phyloP scores from a whole-genome alignment of 345 rosid genomes.

The Salix udensis region DNA sequence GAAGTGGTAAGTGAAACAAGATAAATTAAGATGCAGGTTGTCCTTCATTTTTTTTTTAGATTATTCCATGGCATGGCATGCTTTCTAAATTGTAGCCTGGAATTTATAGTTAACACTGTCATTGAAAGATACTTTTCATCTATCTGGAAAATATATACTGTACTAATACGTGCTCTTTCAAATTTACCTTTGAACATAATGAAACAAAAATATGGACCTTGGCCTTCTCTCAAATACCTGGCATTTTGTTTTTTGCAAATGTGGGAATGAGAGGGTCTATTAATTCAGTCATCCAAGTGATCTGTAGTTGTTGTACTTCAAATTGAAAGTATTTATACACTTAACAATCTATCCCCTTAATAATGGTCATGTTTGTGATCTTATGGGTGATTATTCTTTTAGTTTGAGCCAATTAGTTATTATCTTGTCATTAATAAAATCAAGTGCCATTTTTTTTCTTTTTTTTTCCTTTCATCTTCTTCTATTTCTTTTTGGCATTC shows the following conservation, averaged over 20 bases:
- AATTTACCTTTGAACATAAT: background rate
- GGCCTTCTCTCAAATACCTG: background rate
- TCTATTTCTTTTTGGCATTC: background rate
- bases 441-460: background rate
- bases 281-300: background rate
- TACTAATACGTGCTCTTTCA: background rate
- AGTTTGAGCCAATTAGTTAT: background rate
- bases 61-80: background rate
- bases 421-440: background rate
- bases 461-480: background rate
- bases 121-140: background rate
- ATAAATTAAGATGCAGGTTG: constrained; percentile 6
- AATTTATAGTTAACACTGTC: background rate
- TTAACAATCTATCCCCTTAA: background rate
- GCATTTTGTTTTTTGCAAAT: background rate
- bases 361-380: background rate
- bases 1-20: constrained; percentile 48
- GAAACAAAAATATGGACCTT: background rate
- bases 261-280: background rate
- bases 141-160: background rate
- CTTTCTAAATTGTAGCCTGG: background rate
- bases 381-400: background rate
- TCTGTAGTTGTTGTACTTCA: background rate
- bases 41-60: background rate
- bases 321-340: background rate